Percentiles rank a stretch among this genome's conserved stretches.
Conservation (phyloP, 2,329 filamentous ascomycete genomes). For the Eutypella sp. region DNA sequence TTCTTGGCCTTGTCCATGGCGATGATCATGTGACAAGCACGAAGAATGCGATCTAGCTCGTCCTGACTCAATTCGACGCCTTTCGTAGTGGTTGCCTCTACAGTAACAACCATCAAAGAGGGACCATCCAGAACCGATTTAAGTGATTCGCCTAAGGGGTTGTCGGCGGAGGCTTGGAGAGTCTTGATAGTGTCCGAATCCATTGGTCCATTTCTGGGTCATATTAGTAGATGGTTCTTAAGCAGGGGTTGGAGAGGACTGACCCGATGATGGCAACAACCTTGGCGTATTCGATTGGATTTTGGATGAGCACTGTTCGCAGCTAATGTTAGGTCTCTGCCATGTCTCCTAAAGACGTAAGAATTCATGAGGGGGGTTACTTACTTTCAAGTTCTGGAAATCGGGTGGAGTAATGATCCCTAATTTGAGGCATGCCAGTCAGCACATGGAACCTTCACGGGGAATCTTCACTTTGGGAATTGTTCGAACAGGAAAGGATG, state of each 20-base stretch:
- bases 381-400: slow-evolving; percentile 83
- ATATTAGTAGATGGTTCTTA: not conserved
- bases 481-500: not conserved
- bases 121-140: slow-evolving; percentile 81
- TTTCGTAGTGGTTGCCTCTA: slow-evolving; percentile 87
- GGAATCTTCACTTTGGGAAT: too few species aligned
- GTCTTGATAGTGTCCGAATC: slow-evolving; percentile 74
- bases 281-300: slow-evolving; percentile 91
- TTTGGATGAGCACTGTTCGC: slow-evolving; percentile 64
- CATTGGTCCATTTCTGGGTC: slow-evolving; percentile 70
- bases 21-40: slow-evolving; percentile 85
- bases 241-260: not conserved
- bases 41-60: slow-evolving; percentile 68
- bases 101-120: slow-evolving; percentile 89
- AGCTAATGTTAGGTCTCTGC: not conserved
- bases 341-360: not conserved
- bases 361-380: not conserved
- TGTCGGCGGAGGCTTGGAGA: slow-evolving; percentile 71
- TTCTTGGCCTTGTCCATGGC: slow-evolving; percentile 81
- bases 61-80: slow-evolving; percentile 70
- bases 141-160: slow-evolving; percentile 69
- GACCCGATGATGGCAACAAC: slow-evolving; percentile 80
- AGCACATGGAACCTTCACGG: not conserved
- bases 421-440: slow-evolving; percentile 36
- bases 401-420: slow-evolving; percentile 89